Percentiles rank a stretch among this genome's conserved stretches.
phyloP scores from a whole-genome alignment of 73 alveolate species.

The Symbiodinium natans region DNA sequence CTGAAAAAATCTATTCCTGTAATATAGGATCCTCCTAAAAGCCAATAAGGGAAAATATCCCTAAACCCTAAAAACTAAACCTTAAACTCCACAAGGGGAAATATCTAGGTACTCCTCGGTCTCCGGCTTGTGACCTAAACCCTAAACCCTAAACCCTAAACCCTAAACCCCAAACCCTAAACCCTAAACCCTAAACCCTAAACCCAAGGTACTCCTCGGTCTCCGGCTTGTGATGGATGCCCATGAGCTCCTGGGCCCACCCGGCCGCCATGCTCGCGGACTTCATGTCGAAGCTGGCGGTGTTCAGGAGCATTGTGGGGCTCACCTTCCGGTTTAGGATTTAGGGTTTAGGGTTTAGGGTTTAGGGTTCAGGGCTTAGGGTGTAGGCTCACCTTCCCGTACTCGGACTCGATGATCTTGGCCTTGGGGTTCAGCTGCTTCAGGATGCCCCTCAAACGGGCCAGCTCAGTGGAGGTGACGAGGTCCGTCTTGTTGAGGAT shows the following conservation, averaged over 20 bases:
- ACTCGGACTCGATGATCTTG: not conserved
- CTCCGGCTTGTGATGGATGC: slow-evolving; percentile 10
- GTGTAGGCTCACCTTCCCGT: slow-evolving; percentile 14
- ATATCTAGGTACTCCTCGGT: not conserved
- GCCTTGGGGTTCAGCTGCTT: not conserved
- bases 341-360: no score
- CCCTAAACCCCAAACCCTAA: no score
- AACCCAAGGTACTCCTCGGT: not conserved
- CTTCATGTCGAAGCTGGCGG: not conserved
- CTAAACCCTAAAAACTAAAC: no score
- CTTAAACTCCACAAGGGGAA: no score
- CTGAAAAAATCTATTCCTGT: no score
- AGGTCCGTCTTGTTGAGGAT: not conserved
- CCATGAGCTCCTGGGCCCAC: slow-evolving; percentile 5
- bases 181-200: no score
- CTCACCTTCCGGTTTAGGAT: slow-evolving; percentile 7
- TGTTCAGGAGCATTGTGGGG: not conserved
- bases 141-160: no score
- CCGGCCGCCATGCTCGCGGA: not conserved
- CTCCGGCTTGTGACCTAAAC: no score
- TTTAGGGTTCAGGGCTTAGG: no score
- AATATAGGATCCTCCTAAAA: no score
- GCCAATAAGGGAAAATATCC: no score
- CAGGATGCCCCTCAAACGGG: not conserved
- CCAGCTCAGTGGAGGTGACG: not conserved